Base-by-base conservation (phyloP, 2,329 filamentous ascomycete genomes). In the Ophiognomonia clavigignenti-juglandacearum region DNA sequence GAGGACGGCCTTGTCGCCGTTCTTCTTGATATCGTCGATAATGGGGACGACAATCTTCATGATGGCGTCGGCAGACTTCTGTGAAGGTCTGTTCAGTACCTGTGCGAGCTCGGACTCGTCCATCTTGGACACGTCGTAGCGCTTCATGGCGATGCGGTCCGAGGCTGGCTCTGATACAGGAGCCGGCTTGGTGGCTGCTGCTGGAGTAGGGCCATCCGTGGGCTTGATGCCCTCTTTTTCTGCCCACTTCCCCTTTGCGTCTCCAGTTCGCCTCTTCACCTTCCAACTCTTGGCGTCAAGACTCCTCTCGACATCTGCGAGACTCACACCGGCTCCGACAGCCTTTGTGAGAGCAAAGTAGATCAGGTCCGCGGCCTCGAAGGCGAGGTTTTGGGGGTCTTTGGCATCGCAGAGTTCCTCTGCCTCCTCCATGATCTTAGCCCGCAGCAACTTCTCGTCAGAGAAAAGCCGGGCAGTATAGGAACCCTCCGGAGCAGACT, bases 341-440 rank as follows among this genome's bases (percentile, higher is more conserved):
- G 90, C 95, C 67, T 91, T 95, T 19, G 93, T 88, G 47, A 98
- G 71, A 7, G 92, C 89, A 72, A 98, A 98, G 71, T 97, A 98
- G 44, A 98, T 83, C 47, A 98, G 72, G 62, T 98, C 93, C 0
- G 93, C 93, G 8, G 93, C 90, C 67, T 98, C 93, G 54, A 95
- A 95, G 2, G 93, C 89, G 53, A 96, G 80, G 13, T 97, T 87
- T 53, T 91, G 77, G 51, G 87, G 86, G 0, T 82, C 84, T 55
- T 82, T 83, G 14, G 93, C 92, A 54, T 93, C 83, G 61, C 92
- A 96, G 35, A 98, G 77, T 70, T 98, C 93, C 61, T 95, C 88
- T 0, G 93, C 93, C 66, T 98, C 93, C 67, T 98, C 93, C 83
- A 97, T 95, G 47, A 98, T 96, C 75, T 98, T 98, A 3, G 93